phyloP scores from a whole-genome alignment of 768 basidiomycete genomes.

The Auricularia auricula-judae region DNA sequence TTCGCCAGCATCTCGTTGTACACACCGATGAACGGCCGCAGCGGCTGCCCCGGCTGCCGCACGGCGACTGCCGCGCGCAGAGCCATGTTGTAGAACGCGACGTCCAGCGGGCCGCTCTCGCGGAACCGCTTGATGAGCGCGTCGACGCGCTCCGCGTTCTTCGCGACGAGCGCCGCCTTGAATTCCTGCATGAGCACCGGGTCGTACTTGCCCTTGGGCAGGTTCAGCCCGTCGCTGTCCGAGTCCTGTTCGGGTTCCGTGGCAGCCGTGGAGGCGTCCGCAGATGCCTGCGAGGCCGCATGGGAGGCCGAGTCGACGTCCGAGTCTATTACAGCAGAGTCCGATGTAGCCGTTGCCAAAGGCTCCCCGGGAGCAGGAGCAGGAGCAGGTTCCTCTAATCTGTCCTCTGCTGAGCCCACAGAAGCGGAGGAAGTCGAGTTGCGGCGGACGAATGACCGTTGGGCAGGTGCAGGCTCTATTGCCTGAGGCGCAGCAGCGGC shows the following conservation, averaged over 20 bases:
- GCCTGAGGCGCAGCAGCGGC: conserved; percentile 15
- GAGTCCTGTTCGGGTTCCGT: neutral
- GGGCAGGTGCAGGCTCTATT: conserved; percentile 8
- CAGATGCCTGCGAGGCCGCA: neutral
- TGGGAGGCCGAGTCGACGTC: neutral
- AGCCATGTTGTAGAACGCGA: conserved; percentile 52
- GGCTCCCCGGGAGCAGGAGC: conserved; percentile 1
- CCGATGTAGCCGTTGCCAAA: neutral
- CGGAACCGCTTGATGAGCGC: conserved; percentile 4
- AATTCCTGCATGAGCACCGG: neutral
- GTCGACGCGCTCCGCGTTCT: neutral
- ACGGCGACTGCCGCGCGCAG: conserved; percentile 40
- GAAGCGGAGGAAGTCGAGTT: conserved; percentile 27
- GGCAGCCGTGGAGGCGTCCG: conserved; percentile 14
- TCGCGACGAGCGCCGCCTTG: neutral
- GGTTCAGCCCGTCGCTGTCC: neutral
- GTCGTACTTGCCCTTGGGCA: neutral
- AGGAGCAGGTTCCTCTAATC: no score
- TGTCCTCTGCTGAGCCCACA: neutral
- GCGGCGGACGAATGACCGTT: conserved; percentile 26
- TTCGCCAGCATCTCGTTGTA: conserved; percentile 63
- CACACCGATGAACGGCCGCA: conserved; percentile 46
- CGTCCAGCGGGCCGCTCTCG: conserved; percentile 12
- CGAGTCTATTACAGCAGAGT: neutral
- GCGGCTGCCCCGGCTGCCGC: conserved; percentile 39